phyloP scores from a whole-genome alignment of 352 stramenopile genomes.

The Phytopythium vexans region DNA sequence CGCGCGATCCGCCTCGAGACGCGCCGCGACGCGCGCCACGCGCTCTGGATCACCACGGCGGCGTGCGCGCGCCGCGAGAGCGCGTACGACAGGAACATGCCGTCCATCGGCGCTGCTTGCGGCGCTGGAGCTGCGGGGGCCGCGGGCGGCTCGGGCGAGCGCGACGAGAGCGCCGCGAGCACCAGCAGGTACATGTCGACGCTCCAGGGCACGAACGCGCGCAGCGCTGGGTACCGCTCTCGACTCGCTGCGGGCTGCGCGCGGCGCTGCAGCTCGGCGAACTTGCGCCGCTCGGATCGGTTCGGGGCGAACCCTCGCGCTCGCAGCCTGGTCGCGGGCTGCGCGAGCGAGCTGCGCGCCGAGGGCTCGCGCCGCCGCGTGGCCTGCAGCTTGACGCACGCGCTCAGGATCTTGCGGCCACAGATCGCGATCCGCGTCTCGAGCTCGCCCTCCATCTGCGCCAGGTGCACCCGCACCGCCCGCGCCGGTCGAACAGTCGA shows the following conservation, averaged over 20 bases:
- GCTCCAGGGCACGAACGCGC: slow-evolving; percentile 67
- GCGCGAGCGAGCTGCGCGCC: slow-evolving; percentile 24
- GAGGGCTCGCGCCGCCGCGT: slow-evolving; percentile 1
- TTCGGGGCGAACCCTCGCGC: slow-evolving; percentile 42
- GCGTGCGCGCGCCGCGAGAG: slow-evolving; percentile 42
- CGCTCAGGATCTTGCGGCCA: slow-evolving; percentile 55
- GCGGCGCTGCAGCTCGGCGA: slow-evolving; percentile 6
- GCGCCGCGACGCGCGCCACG: slow-evolving; percentile 38
- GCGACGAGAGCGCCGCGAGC: slow-evolving; percentile 25
- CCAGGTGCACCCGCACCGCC: slow-evolving; percentile 42
- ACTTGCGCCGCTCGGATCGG: slow-evolving; percentile 38
- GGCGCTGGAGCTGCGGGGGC: background rate
- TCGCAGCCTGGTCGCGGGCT: slow-evolving; percentile 23
- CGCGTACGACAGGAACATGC: slow-evolving; percentile 58
- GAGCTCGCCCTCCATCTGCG: slow-evolving; percentile 41
- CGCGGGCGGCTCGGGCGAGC: slow-evolving; percentile 13
- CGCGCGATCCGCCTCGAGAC: slow-evolving; percentile 42
- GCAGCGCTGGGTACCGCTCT: slow-evolving; percentile 42
- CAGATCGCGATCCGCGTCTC: slow-evolving; percentile 53
- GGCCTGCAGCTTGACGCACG: slow-evolving; percentile 47
- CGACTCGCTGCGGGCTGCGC: background rate
- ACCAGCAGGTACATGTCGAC: slow-evolving; percentile 80
- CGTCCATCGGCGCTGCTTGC: slow-evolving; percentile 3
- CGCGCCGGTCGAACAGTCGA: slow-evolving; percentile 16
- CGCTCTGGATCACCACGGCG: slow-evolving; percentile 46